phyloP scores from a whole-genome alignment of 371 early-diverging fungal genomes.

The Mortierella sp. region DNA sequence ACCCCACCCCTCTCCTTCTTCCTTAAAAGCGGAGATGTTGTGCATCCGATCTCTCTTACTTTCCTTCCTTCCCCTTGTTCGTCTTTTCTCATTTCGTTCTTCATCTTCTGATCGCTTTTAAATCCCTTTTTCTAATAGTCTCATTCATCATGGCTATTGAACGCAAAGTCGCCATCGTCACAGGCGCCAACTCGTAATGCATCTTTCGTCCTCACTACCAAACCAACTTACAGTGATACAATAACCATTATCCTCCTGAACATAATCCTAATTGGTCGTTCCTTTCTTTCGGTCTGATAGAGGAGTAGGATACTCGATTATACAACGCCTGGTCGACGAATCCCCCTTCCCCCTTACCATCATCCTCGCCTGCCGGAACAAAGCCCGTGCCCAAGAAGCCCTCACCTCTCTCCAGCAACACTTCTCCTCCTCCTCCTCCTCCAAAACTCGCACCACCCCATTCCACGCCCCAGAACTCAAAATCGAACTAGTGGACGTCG shows the following conservation, averaged over 20 bases:
- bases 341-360: constrained; percentile 60
- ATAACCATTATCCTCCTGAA: not conserved
- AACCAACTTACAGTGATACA: not conserved
- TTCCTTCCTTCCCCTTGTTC: not conserved
- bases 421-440: constrained; percentile 41
- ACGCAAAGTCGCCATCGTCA: constrained; percentile 66
- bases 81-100: not conserved
- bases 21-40: not conserved
- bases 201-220: not conserved
- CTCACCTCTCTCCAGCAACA: constrained; percentile 60
- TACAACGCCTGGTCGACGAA: constrained; percentile 68
- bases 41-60: not conserved
- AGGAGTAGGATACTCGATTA: constrained; percentile 85
- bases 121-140: not conserved
- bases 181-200: constrained; percentile 71
- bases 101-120: constrained; percentile 1
- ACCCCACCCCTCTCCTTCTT: not conserved
- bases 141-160: constrained; percentile 3
- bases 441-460: not conserved
- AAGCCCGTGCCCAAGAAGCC: constrained; percentile 70
- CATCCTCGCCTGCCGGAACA: constrained; percentile 85
- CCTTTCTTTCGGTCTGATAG: constrained; percentile 46
- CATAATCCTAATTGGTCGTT: not conserved
- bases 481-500: constrained; percentile 71
- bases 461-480: constrained; percentile 30